These are phyloP conservation scores for Beauveria brongniartii DNA, from an alignment of 2,329 filamentous ascomycete genomes.

Conservation along the genomic window DNA sequence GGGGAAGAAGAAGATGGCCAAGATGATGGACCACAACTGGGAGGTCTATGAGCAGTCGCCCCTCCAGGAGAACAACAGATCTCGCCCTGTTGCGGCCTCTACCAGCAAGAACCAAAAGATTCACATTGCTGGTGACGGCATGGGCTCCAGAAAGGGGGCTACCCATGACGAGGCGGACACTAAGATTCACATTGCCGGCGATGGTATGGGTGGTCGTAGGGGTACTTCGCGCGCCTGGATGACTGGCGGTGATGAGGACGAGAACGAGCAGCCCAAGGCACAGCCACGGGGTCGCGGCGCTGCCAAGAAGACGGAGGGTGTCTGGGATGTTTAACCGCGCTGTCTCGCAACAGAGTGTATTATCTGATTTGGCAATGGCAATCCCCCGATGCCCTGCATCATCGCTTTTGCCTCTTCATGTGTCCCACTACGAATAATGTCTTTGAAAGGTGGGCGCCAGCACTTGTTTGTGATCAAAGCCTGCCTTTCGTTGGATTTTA, in stretches of 20 bases:
- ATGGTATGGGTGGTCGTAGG: slow-evolving; percentile 59
- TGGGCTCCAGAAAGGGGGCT: slow-evolving; percentile 52
- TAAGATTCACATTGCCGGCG: slow-evolving; percentile 42
- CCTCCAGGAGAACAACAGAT: slow-evolving; percentile 46
- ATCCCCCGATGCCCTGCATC: background rate
- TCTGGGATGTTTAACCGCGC: slow-evolving; percentile 39
- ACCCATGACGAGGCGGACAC: slow-evolving; percentile 36
- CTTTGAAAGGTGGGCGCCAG: background rate
- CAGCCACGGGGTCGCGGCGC: slow-evolving; percentile 30
- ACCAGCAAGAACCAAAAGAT: slow-evolving; percentile 20
- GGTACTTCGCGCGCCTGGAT: slow-evolving; percentile 50
- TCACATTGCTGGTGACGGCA: slow-evolving; percentile 53
- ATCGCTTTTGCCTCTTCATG: background rate
- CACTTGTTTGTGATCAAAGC: background rate
- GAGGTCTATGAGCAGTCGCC: slow-evolving; percentile 47
- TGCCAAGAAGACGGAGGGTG: slow-evolving; percentile 27
- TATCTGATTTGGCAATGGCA: background rate
- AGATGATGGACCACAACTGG: slow-evolving; percentile 65
- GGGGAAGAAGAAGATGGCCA: slow-evolving; percentile 60
- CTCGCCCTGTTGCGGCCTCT: background rate
- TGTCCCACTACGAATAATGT: background rate
- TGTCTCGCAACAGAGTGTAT: background rate
- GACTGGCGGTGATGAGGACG: slow-evolving; percentile 27
- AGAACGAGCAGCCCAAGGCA: slow-evolving; percentile 18
- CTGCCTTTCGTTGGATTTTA: background rate